A percentile compares a stretch with the other conserved stretches of the same genome.
phyloP scores from a whole-genome alignment of 768 basidiomycete species.

The Termitomyces sp. region DNA sequence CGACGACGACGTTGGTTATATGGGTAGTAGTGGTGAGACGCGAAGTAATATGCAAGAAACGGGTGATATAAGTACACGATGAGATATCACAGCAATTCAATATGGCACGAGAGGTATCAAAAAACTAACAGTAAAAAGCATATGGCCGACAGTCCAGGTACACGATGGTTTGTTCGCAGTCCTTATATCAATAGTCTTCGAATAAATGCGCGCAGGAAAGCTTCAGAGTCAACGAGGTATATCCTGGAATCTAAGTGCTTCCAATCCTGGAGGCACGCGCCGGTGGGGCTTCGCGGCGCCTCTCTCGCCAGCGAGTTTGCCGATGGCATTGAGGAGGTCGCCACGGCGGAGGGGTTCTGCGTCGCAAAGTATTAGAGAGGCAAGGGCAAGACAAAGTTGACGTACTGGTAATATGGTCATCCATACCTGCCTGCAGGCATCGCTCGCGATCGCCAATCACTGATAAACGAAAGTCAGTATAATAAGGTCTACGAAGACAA shows the following conservation, averaged over 20 bases:
- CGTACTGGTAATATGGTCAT: constrained; percentile 82
- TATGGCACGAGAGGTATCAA: neutral
- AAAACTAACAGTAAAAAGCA: neutral
- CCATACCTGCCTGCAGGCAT: constrained; percentile 53
- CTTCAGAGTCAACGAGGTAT: neutral
- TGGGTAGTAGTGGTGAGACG: neutral
- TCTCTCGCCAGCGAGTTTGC: constrained; percentile 72
- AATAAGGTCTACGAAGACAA: neutral
- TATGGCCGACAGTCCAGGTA: neutral
- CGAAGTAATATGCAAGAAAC: neutral
- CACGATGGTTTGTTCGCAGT: neutral
- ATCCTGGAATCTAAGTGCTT: neutral
- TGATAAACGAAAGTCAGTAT: constrained; percentile 24
- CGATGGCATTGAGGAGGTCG: constrained; percentile 79
- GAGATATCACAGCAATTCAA: neutral
- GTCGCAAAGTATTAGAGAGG: constrained; percentile 7
- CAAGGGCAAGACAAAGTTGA: neutral
- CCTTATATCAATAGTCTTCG: neutral
- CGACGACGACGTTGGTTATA: neutral
- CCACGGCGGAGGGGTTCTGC: constrained; percentile 76
- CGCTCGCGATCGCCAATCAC: constrained; percentile 77
- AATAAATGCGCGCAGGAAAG: neutral
- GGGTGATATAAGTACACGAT: neutral
- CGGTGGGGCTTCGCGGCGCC: constrained; percentile 34
- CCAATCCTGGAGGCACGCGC: constrained; percentile 10